Conservation (phyloP, 805 yeast species). For the Candida sphagnicola region DNA sequence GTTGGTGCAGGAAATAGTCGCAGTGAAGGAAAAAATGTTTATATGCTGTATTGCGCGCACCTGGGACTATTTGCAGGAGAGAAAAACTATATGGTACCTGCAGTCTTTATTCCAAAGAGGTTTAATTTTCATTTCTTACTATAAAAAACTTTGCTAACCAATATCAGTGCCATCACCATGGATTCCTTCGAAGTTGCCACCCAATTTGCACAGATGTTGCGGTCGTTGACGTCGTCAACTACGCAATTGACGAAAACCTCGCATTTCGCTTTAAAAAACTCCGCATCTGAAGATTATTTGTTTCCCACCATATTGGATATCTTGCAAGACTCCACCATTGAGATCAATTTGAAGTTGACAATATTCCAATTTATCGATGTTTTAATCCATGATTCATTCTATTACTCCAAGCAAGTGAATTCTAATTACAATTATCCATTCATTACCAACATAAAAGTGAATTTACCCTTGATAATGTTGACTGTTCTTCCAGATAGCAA, state of each 20-base stretch:
- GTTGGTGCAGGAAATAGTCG: no score
- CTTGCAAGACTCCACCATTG: constrained; percentile 41
- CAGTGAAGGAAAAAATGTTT: not conserved
- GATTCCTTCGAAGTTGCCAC: constrained; percentile 86
- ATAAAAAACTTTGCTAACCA: no score
- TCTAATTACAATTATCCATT: constrained; percentile 36
- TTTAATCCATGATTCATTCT: constrained; percentile 40
- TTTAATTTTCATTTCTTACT: no score
- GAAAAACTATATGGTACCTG: no score
- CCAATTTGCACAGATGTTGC: constrained; percentile 65
- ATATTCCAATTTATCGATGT: constrained; percentile 68
- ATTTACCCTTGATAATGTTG: constrained; percentile 31
- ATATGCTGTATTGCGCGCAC: not conserved
- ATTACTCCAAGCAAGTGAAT: constrained; percentile 30
- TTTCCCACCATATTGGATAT: constrained; percentile 65
- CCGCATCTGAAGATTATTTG: constrained; percentile 63
- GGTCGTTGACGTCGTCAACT: constrained; percentile 60
- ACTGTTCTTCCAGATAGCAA: constrained; percentile 33
- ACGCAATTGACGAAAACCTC: constrained; percentile 49
- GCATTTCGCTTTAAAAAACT: constrained; percentile 52
- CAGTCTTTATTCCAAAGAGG: no score
- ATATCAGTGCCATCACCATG: no score
- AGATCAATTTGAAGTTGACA: constrained; percentile 61
- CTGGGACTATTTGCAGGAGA: no score
- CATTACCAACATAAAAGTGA: constrained; percentile 26